Base-by-base conservation (phyloP, 2,329 filamentous ascomycete genomes). In the Dothiorella sarmentorum region DNA sequence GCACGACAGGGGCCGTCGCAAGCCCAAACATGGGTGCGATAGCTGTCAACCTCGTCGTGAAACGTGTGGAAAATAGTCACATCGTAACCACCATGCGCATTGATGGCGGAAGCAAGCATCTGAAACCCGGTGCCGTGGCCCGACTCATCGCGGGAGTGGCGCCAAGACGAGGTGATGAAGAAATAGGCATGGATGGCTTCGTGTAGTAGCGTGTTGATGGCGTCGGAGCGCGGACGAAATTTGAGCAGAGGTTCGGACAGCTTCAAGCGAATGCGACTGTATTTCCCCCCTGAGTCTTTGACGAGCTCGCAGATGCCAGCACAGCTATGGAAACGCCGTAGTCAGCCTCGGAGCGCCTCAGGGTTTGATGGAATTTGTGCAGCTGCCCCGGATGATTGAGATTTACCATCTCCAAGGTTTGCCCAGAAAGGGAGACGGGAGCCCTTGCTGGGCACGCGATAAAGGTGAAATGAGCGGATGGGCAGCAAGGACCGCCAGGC, bases 111-210 rank as follows among this genome's bases (percentile, higher is more conserved):
- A 2, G 76, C 75, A 1, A 78, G 66, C 15, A 76, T 62, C 43
- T 75, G 71, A 58, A 78, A 78, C 4, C 75, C 76, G 9, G 61
- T 61, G 1, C 75, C 76, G 59, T 78, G 76, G 0, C 76, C 75
- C 15, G 75, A 76, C 0, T 77, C 74, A 10, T 72, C 73, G 6
- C 75, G 70, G 7, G 71, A 71, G 59, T 78, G 73, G 47, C 61
- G 65, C 73, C 73, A 76, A 7, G 74, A 74, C 2, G 74, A 76
- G 13, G 73, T 76, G 35, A 78, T 66, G 65, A 78, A 78, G 67
- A 78, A 76, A 62, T 77, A 78, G 24, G 75, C 75, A 51, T 78
- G 75, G 17, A 77, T 77, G 2, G 72, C 57, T 56, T 78, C 76
- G 60, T 78, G 76, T 3, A 78, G 66, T 18, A 78, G 65, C 1